Conservation (phyloP, 306 rosid genomes). For the Oemleria cerasiformis region DNA sequence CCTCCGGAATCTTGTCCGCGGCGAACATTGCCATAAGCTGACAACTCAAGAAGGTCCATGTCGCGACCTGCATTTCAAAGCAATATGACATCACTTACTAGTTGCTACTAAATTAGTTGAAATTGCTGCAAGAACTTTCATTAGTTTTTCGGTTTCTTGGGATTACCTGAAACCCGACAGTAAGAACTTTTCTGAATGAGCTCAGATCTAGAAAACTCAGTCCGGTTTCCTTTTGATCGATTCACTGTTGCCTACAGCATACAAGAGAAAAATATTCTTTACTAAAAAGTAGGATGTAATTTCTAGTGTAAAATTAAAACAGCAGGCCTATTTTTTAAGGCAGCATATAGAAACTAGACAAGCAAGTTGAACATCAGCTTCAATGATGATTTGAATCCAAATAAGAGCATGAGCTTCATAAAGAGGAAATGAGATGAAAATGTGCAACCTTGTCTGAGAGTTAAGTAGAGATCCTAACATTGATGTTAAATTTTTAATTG, state of each 20-base stretch:
- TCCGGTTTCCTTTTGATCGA: slow-evolving; percentile 82
- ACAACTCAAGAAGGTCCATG: slow-evolving; percentile 89
- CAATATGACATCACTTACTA: slow-evolving; percentile 8
- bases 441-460: slow-evolving; percentile 6
- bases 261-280: slow-evolving; percentile 7
- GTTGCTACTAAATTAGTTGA: slow-evolving; percentile 17
- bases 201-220: slow-evolving; percentile 69
- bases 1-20: slow-evolving; percentile 75
- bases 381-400: neutral
- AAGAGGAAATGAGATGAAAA: neutral
- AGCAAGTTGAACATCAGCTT: neutral
- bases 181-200: slow-evolving; percentile 91
- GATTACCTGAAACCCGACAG: slow-evolving; percentile 83
- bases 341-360: neutral
- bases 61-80: slow-evolving; percentile 60
- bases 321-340: neutral
- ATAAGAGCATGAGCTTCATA: neutral
- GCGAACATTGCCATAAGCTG: slow-evolving; percentile 78
- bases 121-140: neutral
- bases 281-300: slow-evolving; percentile 7
- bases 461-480: neutral
- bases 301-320: neutral
- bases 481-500: neutral
- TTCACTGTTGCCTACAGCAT: slow-evolving; percentile 71
- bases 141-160: slow-evolving; percentile 6